Percentiles rank a stretch among this genome's conserved stretches.
Evolutionary conservation across 139 green algal species (phyloP).

Genomic region (Micromonas commoda): DNA sequence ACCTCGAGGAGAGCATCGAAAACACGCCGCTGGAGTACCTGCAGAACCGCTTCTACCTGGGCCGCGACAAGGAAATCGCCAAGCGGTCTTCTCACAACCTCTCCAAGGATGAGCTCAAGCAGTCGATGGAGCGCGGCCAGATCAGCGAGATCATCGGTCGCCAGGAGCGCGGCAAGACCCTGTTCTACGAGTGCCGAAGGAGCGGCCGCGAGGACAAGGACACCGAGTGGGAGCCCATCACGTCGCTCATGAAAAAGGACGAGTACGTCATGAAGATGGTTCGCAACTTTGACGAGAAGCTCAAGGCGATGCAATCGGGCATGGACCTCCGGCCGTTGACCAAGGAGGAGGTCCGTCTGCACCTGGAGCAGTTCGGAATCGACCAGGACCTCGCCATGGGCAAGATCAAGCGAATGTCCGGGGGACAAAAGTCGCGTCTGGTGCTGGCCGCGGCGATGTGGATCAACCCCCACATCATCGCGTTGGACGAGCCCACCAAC

Average conservation of each 20-base stretch:
- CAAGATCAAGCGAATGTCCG: constrained; percentile 36
- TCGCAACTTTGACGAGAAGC: constrained; percentile 36
- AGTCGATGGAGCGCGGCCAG: constrained; percentile 18
- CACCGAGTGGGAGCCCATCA: constrained; percentile 20
- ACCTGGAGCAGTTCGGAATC: constrained; percentile 38
- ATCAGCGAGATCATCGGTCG: constrained; percentile 29
- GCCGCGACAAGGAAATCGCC: constrained; percentile 45
- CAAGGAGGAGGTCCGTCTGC: constrained; percentile 32
- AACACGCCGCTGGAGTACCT: constrained; percentile 31
- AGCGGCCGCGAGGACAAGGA: constrained; percentile 22
- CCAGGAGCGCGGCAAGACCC: constrained; percentile 25
- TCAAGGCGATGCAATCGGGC: constrained; percentile 30
- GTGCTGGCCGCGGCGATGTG: constrained; percentile 39
- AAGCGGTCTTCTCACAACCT: constrained; percentile 39
- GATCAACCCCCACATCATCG: constrained; percentile 38
- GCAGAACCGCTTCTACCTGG: constrained; percentile 33
- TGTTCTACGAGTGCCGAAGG: constrained; percentile 30
- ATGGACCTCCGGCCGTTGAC: constrained; percentile 35
- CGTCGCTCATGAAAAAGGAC: constrained; percentile 18
- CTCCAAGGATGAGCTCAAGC: constrained; percentile 27
- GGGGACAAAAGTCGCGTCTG: constrained; percentile 32
- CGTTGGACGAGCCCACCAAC: constrained; percentile 41
- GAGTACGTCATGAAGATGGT: constrained; percentile 35
- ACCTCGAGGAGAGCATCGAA: constrained; percentile 28
- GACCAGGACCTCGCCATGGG: constrained; percentile 24